A percentile compares a stretch with the other conserved stretches of the same genome.
Evolutionary conservation across 2,329 filamentous ascomycete genomes (phyloP).

Genomic region (Pseudopithomyces chartarum): DNA sequence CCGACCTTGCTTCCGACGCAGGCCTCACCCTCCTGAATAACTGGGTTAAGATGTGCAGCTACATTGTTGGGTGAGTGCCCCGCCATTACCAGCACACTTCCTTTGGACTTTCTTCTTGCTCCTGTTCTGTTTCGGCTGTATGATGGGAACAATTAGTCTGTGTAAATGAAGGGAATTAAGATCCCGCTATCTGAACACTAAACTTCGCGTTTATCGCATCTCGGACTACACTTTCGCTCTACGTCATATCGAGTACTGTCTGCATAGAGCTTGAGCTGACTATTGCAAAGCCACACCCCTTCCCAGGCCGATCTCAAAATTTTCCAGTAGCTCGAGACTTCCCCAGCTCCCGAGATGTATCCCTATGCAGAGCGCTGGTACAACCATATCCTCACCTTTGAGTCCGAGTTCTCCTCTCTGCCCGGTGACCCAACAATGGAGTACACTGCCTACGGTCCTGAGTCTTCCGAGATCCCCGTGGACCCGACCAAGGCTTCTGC

Average conservation of each 20-base stretch:
- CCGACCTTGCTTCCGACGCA: too few species aligned
- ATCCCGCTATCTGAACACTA: slow-evolving; percentile 81
- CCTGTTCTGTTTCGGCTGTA: slow-evolving; percentile 42
- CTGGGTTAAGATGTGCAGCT: slow-evolving; percentile 76
- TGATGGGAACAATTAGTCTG: slow-evolving; percentile 94
- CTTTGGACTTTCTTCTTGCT: slow-evolving; percentile 20
- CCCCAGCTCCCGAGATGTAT: slow-evolving; percentile 84
- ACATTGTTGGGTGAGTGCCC: slow-evolving; percentile 78
- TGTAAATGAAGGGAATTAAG: slow-evolving; percentile 95
- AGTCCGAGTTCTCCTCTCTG: slow-evolving; percentile 89
- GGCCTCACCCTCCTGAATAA: slow-evolving; percentile 70
- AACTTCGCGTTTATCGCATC: slow-evolving; percentile 76
- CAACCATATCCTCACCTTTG: slow-evolving; percentile 94
- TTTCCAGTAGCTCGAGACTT: slow-evolving; percentile 84
- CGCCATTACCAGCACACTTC: slow-evolving; percentile 23
- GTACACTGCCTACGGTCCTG: slow-evolving; percentile 90
- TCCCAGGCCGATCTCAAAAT: slow-evolving; percentile 95
- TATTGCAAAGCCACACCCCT: slow-evolving; percentile 61
- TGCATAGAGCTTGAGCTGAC: slow-evolving; percentile 29
- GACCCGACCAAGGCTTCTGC: slow-evolving; percentile 82
- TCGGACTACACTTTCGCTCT: slow-evolving; percentile 61
- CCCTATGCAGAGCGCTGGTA: slow-evolving; percentile 96
- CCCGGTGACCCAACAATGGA: slow-evolving; percentile 89
- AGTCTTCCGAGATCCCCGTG: slow-evolving; percentile 73
- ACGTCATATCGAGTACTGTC: slow-evolving; percentile 14